Evolutionary conservation across 257 asterid genomes (phyloP), one percentile per base, ranked within the genome.

Genomic region (Anisodus acutangulus): DNA sequence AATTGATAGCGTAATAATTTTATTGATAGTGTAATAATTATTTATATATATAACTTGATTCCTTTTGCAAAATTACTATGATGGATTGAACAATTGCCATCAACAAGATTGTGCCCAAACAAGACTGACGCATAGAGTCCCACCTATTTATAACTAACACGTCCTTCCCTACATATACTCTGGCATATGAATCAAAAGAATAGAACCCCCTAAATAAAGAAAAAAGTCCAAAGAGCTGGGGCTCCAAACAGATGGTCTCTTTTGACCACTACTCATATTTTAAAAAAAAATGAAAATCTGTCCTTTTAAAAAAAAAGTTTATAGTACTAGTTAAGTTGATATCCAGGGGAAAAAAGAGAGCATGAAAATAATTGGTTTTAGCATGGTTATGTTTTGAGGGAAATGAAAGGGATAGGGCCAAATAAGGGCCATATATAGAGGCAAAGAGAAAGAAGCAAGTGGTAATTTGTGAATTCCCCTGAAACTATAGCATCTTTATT

Each of bases 401-500:
- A 54, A 54, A 54, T 54, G 17, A 54, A 54, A 54, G 59, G 59
- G 59, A 54, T 54, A 49, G 55, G 11, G 12, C 11, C 11, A 8
- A 9, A 2, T 49, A 8, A 54, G 59, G 59, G 59, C 17, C 59
- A 54, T 3, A 41, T 41, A 41, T 41, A 54, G 17, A 64, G 17
- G 8, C 71, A 64, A 22, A 80, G 78, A 74, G 78, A 86, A 80
- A 70, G 74, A 67, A 80, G 72, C 78, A 57, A 74, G 43, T 57
- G 62, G 80, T 66, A 62, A 67, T 66, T 54, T 53, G 16, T 54
- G 59, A 54, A 53, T 85, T 82, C 70, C 64, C 63, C 83, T 70
- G 63, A 74, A 74, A 60, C 15, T 62, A 39, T 39, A 79, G 41
- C 81, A 76, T 83, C 92, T 90, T 85, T 87, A 91, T 82, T 86